phyloP scores from a whole-genome alignment of 148 eudicot species.

The Polygonum aviculare region DNA sequence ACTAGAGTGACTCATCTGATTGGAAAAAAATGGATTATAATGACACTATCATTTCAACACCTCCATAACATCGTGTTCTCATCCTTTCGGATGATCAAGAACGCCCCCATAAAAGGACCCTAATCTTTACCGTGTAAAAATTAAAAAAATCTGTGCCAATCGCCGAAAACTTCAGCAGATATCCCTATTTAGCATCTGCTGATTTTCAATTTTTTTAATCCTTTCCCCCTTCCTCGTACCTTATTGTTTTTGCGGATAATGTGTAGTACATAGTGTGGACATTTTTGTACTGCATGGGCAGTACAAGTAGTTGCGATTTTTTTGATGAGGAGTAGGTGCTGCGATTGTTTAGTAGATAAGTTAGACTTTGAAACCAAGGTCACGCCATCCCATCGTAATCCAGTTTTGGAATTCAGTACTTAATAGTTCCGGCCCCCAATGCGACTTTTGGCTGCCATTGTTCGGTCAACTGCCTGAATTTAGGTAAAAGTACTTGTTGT shows the following conservation, averaged over 20 bases:
- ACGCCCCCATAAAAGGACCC: no score
- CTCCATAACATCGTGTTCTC: no score
- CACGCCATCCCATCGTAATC: background rate
- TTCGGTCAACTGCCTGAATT: background rate
- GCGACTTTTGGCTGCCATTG: background rate
- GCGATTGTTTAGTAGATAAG: background rate
- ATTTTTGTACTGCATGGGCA: background rate
- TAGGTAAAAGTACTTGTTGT: background rate
- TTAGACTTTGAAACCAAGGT: background rate
- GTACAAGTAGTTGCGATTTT: background rate
- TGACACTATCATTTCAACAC: no score
- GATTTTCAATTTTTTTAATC: background rate
- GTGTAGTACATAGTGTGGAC: background rate
- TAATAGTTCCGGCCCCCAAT: background rate
- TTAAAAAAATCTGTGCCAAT: no score
- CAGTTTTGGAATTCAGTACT: background rate
- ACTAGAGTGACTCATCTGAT: no score
- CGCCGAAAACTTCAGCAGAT: no score
- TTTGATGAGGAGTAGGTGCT: background rate
- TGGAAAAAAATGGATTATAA: no score
- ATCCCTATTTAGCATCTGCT: no score
- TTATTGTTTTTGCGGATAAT: background rate
- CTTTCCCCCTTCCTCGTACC: background rate
- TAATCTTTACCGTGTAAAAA: no score
- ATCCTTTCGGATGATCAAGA: no score